These are phyloP conservation scores for Breynia disticha DNA, from an alignment of 441 rosid species.

Conservation along the genomic window DNA sequence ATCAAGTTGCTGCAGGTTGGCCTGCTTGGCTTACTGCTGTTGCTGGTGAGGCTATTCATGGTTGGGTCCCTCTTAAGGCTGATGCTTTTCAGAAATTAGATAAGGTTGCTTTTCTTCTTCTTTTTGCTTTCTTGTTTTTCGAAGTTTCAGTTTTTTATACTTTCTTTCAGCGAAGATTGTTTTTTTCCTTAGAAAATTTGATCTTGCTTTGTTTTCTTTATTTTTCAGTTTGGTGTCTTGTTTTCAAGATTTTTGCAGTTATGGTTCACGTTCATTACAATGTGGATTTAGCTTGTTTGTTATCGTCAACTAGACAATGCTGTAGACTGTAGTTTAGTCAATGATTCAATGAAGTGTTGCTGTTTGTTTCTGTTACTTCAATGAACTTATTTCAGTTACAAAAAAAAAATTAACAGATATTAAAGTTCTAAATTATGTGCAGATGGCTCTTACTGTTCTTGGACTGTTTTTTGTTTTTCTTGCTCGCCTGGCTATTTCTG, in stretches of 20 bases:
- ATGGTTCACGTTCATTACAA: not conserved
- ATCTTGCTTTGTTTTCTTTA: not conserved
- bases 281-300: not conserved
- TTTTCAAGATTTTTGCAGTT: not conserved
- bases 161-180: too few relatives aligned
- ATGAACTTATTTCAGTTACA: too few relatives aligned
- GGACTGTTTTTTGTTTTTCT: too few relatives aligned
- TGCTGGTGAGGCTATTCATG: conserved; percentile 90
- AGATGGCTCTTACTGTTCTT: too few relatives aligned
- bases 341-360: too few relatives aligned
- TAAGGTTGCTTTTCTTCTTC: conserved; percentile 37
- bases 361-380: too few relatives aligned
- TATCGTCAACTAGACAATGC: too few relatives aligned
- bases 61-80: conserved; percentile 80
- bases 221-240: not conserved
- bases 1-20: conserved; percentile 97
- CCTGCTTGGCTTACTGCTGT: conserved; percentile 94
- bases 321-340: too few relatives aligned
- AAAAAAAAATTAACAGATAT: too few relatives aligned
- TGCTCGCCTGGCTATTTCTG: too few relatives aligned
- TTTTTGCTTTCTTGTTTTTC: not conserved
- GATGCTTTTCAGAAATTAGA: conserved; percentile 84
- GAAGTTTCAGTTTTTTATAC: too few relatives aligned
- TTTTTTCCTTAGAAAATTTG: not conserved
- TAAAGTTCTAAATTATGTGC: too few relatives aligned